A percentile compares a stretch with the other conserved stretches of the same genome.
phyloP scores from a whole-genome alignment of 768 basidiomycete genomes.

The Tulasnella sp. region DNA sequence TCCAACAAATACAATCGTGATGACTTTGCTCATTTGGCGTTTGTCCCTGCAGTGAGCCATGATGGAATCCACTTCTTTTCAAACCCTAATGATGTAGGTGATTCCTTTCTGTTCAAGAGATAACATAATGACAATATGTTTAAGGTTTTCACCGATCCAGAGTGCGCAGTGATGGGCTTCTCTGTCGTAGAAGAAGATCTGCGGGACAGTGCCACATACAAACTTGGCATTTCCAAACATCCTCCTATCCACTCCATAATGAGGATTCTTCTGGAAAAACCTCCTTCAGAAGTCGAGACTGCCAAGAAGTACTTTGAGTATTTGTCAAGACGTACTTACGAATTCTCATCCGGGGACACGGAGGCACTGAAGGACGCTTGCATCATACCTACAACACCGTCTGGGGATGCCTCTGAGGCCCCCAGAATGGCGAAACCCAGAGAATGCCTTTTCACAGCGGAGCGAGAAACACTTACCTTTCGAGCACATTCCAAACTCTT shows the following conservation, averaged over 20 bases:
- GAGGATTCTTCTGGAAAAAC: conserved; percentile 42
- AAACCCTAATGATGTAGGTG: conserved; percentile 48
- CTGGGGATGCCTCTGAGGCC: not conserved
- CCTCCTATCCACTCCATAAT: conserved; percentile 54
- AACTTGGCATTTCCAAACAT: conserved; percentile 56
- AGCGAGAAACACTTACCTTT: conserved; percentile 23
- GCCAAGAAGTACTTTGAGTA: conserved; percentile 58
- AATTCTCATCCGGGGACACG: conserved; percentile 45
- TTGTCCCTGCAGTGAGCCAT: conserved; percentile 59
- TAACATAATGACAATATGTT: too few relatives aligned
- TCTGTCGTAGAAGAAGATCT: conserved; percentile 44
- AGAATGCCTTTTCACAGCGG: conserved; percentile 56
- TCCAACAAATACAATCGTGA: conserved; percentile 39
- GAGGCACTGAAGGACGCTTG: conserved; percentile 40
- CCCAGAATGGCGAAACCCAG: conserved; percentile 12
- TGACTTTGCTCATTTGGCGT: conserved; percentile 46
- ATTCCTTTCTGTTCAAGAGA: too few relatives aligned
- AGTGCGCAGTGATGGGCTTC: conserved; percentile 70
- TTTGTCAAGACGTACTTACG: conserved; percentile 49
- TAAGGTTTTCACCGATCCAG: conserved; percentile 56
- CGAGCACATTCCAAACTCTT: conserved; percentile 72
- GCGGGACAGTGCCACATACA: conserved; percentile 39
- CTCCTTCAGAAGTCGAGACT: conserved; percentile 39
- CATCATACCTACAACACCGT: conserved; percentile 49
- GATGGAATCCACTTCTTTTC: conserved; percentile 40